Conservation (phyloP, 2,329 filamentous ascomycete genomes). For the Exophiala bonariae region DNA sequence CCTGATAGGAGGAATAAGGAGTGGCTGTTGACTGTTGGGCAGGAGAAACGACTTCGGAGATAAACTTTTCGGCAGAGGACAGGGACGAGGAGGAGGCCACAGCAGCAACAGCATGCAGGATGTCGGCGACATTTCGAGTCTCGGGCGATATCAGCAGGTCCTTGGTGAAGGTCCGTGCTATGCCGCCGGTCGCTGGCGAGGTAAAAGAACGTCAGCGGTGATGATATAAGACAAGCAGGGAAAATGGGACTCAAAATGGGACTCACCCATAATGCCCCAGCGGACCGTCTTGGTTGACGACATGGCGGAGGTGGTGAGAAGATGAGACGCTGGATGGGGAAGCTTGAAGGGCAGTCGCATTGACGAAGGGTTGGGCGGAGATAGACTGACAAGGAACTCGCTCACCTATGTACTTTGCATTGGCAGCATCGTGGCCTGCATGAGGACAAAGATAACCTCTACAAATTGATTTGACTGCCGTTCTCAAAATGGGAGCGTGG, state of each 20-base stretch:
- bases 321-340: no score
- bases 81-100: slow-evolving; percentile 76
- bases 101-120: slow-evolving; percentile 75
- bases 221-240: no score
- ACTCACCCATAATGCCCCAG: slow-evolving; percentile 27
- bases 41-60: slow-evolving; percentile 69
- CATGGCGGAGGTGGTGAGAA: slow-evolving; percentile 6
- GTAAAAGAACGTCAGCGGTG: background rate
- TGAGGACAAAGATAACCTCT: no score
- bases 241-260: no score
- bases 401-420: no score
- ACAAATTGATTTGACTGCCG: no score
- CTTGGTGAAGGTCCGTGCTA: slow-evolving; percentile 63
- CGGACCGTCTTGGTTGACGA: slow-evolving; percentile 18
- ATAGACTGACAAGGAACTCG: no score
- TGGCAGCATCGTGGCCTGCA: no score
- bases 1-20: slow-evolving; percentile 78
- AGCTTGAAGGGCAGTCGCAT: background rate
- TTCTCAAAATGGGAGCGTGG: no score
- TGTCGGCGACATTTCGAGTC: slow-evolving; percentile 67
- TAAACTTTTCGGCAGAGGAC: slow-evolving; percentile 69
- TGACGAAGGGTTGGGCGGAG: no score
- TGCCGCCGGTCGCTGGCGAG: slow-evolving; percentile 43
- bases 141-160: slow-evolving; percentile 76
- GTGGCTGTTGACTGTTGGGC: slow-evolving; percentile 54